Conservation (phyloP, 768 basidiomycete species). For the Kwoniella heveanensis region DNA sequence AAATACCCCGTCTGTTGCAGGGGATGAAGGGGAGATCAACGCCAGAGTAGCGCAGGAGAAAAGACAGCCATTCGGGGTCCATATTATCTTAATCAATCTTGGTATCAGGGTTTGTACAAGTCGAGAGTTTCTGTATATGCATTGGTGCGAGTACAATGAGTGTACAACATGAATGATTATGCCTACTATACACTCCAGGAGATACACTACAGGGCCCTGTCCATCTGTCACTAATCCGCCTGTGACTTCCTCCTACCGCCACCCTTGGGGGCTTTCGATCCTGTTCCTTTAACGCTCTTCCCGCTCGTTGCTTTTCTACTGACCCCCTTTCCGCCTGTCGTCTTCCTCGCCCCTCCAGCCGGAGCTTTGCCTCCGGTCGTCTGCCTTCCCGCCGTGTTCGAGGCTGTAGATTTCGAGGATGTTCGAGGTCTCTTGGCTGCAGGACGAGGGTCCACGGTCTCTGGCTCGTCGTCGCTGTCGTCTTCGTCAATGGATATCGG, state of each 20-base stretch:
- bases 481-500: constrained; percentile 42
- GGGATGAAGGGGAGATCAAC: too few relatives aligned
- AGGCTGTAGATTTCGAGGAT: constrained; percentile 27
- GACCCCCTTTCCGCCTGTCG: constrained; percentile 25
- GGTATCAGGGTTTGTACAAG: too few relatives aligned
- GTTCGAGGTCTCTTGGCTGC: constrained; percentile 33
- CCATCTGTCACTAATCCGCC: constrained; percentile 7
- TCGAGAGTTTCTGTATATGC: too few relatives aligned
- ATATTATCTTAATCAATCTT: too few relatives aligned
- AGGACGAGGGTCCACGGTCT: constrained; percentile 22
- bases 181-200: too few relatives aligned
- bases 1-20: too few relatives aligned
- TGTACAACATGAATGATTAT: too few relatives aligned
- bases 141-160: neutral
- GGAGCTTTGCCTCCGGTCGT: constrained; percentile 35
- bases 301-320: constrained; percentile 23
- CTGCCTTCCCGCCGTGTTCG: constrained; percentile 2
- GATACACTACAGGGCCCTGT: too few relatives aligned
- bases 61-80: too few relatives aligned
- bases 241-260: constrained; percentile 19
- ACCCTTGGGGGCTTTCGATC: constrained; percentile 24
- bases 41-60: too few relatives aligned
- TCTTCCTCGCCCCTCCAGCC: constrained; percentile 36
- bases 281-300: constrained; percentile 18
- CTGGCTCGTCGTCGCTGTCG: constrained; percentile 26